Conservation (phyloP, 257 asterid species). For the Nyctanthes arbortristis region DNA sequence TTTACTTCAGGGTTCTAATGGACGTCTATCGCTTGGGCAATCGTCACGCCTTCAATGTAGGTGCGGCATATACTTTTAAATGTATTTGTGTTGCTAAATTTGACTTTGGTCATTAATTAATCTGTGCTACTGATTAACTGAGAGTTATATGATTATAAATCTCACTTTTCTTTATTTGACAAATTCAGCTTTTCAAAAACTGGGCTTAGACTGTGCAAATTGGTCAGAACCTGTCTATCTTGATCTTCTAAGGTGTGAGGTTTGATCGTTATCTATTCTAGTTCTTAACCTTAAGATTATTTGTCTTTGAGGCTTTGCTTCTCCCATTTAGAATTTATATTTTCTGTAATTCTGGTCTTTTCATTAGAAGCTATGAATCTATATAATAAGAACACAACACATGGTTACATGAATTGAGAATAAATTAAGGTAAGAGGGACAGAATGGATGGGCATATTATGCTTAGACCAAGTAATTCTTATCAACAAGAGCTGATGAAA, state of each 20-base stretch:
- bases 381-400: neutral
- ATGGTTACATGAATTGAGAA: neutral
- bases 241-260: conserved; percentile 78
- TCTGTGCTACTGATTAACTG: neutral
- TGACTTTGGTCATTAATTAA: neutral
- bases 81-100: conserved; percentile 14
- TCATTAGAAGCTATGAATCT: neutral
- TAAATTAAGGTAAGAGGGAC: neutral
- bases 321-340: neutral
- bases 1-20: conserved; percentile 79
- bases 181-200: conserved; percentile 80
- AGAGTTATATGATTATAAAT: neutral
- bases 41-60: conserved; percentile 83
- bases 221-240: conserved; percentile 91
- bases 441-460: neutral
- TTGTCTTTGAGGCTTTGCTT: conserved; percentile 16
- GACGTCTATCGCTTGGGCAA: conserved; percentile 77
- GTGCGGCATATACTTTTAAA: conserved; percentile 37
- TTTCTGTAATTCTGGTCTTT: neutral
- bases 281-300: too few relatives aligned
- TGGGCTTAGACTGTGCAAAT: conserved; percentile 98
- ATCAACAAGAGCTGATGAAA: neutral
- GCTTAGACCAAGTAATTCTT: neutral
- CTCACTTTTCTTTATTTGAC: conserved; percentile 34
- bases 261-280: conserved; percentile 2